phyloP scores from a whole-genome alignment of 306 rosid genomes.

The Casuarina glauca region DNA sequence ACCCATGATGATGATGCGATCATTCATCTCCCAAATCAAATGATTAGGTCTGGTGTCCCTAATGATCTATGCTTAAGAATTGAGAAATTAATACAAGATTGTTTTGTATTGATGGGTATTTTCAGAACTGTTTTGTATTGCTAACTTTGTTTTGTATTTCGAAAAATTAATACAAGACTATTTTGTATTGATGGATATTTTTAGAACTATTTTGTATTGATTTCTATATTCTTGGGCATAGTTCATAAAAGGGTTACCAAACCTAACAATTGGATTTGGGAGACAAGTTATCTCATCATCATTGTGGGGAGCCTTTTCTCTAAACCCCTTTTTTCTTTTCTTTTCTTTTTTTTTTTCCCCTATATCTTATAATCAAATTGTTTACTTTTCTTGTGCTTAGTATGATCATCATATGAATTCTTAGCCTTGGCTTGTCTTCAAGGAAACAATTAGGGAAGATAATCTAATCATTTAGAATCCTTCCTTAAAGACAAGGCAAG shows the following conservation, averaged over 20 bases:
- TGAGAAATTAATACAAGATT: background rate
- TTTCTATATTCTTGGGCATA: conserved; percentile 31
- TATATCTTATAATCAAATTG: conserved; percentile 46
- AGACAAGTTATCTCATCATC: conserved; percentile 68
- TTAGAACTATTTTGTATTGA: conserved; percentile 44
- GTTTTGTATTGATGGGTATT: no score
- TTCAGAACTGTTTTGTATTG: no score
- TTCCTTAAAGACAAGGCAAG: conserved; percentile 36
- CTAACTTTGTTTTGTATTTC: no score
- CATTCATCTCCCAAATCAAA: conserved; percentile 73
- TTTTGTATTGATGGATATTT: no score
- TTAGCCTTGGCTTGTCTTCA: conserved; percentile 41
- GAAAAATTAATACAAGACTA: no score
- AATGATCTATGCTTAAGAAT: conserved; percentile 37
- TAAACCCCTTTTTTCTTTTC: conserved; percentile 53
- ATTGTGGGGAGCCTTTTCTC: conserved; percentile 40
- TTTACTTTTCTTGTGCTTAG: conserved; percentile 54
- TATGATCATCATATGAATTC: conserved; percentile 4
- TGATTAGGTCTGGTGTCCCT: conserved; percentile 88
- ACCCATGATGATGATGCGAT: conserved; percentile 61
- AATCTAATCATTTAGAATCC: no score
- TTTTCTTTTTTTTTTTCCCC: conserved; percentile 57
- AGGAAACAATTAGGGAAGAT: no score
- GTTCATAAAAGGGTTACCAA: conserved; percentile 71
- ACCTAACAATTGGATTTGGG: conserved; percentile 90